Evolutionary conservation across 148 eudicot genomes (phyloP).

Genomic region (Arctostaphylos glauca): DNA sequence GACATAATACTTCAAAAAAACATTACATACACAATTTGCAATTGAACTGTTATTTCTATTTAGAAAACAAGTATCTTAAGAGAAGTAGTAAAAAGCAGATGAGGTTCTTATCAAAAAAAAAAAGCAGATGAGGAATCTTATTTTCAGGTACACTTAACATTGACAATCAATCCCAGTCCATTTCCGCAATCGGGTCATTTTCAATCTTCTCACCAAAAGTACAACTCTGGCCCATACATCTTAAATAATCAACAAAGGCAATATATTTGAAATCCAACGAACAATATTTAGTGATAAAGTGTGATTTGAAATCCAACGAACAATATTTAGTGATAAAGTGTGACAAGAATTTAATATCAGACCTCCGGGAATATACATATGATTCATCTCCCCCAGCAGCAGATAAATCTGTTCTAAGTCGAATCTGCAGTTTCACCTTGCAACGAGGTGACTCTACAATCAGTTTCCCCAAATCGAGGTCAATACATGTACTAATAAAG

Average conservation of each 20-base stretch:
- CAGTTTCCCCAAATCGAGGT: constrained; percentile 57
- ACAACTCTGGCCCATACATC: no score
- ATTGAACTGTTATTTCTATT: neutral
- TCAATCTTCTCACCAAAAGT: neutral
- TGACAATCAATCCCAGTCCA: neutral
- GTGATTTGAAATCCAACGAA: neutral
- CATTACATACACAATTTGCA: neutral
- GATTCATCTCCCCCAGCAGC: constrained; percentile 43
- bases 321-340: neutral
- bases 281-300: no score
- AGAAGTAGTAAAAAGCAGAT: neutral
- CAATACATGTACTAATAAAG: constrained; percentile 63
- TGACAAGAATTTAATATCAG: neutral
- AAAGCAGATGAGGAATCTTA: neutral
- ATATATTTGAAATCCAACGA: neutral
- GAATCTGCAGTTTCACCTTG: constrained; percentile 65
- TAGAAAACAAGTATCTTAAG: neutral
- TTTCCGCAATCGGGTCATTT: neutral
- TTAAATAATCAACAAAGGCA: neutral
- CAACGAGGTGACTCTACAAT: constrained; percentile 77
- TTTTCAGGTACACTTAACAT: neutral
- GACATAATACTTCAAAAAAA: neutral
- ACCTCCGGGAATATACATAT: constrained; percentile 71
- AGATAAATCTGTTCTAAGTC: constrained; percentile 36
- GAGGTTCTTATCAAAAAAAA: no score